Conservation (phyloP, 495 filamentous ascomycete genomes). For the Lophiotrema nucula region DNA sequence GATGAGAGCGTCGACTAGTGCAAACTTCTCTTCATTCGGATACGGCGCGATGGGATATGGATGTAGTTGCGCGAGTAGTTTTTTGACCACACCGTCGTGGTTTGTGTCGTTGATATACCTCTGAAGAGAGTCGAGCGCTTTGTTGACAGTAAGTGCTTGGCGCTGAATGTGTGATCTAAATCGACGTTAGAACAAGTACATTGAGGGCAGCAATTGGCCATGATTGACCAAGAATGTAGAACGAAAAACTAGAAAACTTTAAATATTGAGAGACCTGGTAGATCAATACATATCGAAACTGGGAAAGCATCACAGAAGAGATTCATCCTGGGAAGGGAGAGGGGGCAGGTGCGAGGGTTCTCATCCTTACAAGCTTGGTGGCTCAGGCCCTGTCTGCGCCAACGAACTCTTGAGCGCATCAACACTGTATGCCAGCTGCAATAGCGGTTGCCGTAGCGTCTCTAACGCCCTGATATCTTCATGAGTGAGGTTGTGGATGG, state of each 20-base stretch:
- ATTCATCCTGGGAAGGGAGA: no score
- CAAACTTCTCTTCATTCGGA: not conserved
- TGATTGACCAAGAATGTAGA: not conserved
- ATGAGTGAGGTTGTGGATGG: no score
- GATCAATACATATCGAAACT: no score
- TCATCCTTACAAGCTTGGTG: conserved; percentile 23
- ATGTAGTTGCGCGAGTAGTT: conserved; percentile 2
- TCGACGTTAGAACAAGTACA: not conserved
- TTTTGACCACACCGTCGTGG: not conserved
- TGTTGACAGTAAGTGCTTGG: not conserved
- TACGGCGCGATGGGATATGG: conserved; percentile 18
- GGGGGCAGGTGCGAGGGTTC: no score
- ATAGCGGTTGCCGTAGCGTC: conserved; percentile 4
- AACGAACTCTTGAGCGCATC: conserved; percentile 5
- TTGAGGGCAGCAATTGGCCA: not conserved
- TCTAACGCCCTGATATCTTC: conserved; percentile 16
- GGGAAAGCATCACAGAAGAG: no score
- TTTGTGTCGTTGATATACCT: not conserved
- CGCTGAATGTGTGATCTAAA: conserved; percentile 15
- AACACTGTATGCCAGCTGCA: conserved; percentile 17
- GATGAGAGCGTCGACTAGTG: not conserved
- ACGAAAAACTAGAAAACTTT: not conserved
- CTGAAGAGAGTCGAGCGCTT: conserved; percentile 9
- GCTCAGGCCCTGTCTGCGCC: not conserved
- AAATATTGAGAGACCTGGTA: not conserved